Percentiles rank a stretch among this genome's conserved stretches.
Conservation (phyloP, 768 basidiomycete species). For the Kwoniella sp. region DNA sequence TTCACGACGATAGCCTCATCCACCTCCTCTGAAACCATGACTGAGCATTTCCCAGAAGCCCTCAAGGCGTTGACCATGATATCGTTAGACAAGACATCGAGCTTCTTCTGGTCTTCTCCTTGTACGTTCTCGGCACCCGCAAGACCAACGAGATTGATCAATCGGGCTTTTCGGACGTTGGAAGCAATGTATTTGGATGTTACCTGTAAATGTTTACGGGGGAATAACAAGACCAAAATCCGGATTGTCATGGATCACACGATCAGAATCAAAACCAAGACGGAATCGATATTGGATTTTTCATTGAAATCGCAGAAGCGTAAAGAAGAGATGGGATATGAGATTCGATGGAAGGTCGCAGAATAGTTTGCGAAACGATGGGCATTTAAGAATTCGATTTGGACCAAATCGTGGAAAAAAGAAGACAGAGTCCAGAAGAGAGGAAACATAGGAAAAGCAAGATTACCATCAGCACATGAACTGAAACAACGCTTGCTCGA, state of each 20-base stretch:
- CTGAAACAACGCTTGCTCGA: no score
- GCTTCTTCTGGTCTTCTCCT: conserved; percentile 99
- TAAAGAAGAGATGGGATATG: no score
- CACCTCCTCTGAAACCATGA: conserved; percentile 91
- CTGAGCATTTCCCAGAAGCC: conserved; percentile 94
- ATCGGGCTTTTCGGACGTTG: conserved; percentile 92
- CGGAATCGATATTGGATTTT: no score
- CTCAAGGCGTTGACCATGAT: conserved; percentile 98
- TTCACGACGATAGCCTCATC: conserved; percentile 42
- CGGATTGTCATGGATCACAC: no score
- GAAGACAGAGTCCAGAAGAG: no score
- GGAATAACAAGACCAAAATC: no score
- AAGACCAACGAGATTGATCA: conserved; percentile 97
- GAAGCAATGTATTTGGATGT: conserved; percentile 81
- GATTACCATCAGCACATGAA: no score
- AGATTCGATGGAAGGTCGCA: no score
- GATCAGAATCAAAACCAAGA: background rate
- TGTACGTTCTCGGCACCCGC: conserved; percentile 96
- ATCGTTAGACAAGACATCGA: conserved; percentile 95
- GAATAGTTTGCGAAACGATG: background rate
- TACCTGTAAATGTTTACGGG: conserved; percentile 38
- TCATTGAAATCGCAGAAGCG: no score
- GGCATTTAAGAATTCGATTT: no score
- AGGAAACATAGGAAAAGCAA: no score
- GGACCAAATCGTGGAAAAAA: no score